These are phyloP conservation scores for Helenozyma rhizophorensis DNA, from an alignment of 805 yeast genomes.

Conservation along the genomic window DNA sequence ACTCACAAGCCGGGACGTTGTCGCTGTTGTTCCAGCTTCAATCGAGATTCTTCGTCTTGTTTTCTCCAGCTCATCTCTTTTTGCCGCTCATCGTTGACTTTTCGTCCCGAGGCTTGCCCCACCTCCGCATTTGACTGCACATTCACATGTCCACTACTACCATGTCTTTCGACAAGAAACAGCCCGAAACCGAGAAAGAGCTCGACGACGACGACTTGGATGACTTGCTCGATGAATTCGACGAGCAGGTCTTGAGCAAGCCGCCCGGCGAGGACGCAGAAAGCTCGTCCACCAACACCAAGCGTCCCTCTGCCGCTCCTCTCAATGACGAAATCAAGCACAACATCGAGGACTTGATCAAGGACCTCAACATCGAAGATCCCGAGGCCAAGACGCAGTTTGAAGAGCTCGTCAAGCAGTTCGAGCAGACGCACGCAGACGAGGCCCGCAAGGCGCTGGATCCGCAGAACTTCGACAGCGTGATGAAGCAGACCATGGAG, in stretches of 20 bases:
- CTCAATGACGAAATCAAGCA: constrained; percentile 30
- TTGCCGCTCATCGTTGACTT: too few relatives aligned
- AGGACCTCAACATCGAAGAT: constrained; percentile 45
- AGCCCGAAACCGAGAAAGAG: too few relatives aligned
- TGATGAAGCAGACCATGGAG: constrained; percentile 75
- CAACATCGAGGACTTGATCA: constrained; percentile 40
- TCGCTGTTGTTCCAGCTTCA: too few relatives aligned
- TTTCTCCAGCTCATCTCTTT: too few relatives aligned
- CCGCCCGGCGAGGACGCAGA: constrained; percentile 48
- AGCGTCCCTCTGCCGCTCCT: constrained; percentile 16
- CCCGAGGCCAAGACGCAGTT: constrained; percentile 51
- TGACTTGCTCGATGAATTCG: constrained; percentile 81
- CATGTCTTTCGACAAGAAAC: too few relatives aligned
- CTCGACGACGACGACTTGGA: constrained; percentile 66
- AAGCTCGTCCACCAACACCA: constrained; percentile 6
- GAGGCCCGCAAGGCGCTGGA: constrained; percentile 28
- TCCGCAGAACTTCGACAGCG: constrained; percentile 56
- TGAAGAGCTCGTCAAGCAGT: constrained; percentile 44
- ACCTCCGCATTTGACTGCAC: too few relatives aligned
- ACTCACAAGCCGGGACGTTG: too few relatives aligned
- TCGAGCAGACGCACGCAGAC: constrained; percentile 30
- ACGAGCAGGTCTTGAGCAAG: constrained; percentile 59
- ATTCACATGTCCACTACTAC: too few relatives aligned
- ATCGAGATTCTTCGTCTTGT: too few relatives aligned
- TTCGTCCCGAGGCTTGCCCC: too few relatives aligned